These are phyloP conservation scores for Phylloporus sp. DNA, from an alignment of 768 basidiomycete genomes.

Conservation along the genomic window DNA sequence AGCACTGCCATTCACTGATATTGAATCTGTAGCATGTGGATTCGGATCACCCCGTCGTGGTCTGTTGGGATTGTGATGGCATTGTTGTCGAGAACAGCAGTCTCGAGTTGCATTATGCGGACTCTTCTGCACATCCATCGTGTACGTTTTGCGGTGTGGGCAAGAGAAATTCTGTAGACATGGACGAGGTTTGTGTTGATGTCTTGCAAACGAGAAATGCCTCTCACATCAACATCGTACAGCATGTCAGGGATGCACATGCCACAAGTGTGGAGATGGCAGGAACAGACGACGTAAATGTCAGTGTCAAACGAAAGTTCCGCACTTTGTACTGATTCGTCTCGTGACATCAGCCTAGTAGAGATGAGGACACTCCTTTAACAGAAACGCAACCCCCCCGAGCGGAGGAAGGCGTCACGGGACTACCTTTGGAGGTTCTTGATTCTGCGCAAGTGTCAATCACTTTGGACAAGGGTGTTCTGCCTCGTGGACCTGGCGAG, in stretches of 20 bases:
- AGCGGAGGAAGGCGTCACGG: not conserved
- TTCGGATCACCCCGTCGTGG: conserved; percentile 19
- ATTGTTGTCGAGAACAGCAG: conserved; percentile 16
- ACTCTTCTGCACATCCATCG: conserved; percentile 19
- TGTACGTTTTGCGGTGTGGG: conserved; percentile 19
- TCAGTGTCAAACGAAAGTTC: not conserved
- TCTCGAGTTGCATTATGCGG: conserved; percentile 22
- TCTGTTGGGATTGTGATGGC: conserved; percentile 30
- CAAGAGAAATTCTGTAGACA: conserved; percentile 8
- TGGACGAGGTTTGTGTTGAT: conserved; percentile 20
- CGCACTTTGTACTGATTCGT: conserved; percentile 3
- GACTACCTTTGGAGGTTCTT: not conserved
- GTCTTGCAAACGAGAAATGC: not conserved
- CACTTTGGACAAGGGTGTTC: not conserved
- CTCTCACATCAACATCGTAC: conserved; percentile 5
- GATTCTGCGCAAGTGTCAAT: not conserved
- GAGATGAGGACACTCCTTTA: not conserved
- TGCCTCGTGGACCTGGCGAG: not conserved
- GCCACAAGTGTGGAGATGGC: conserved; percentile 1
- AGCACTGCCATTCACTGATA: not conserved
- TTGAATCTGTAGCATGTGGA: conserved; percentile 18
- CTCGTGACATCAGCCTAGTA: conserved; percentile 2
- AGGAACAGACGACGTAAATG: not conserved
- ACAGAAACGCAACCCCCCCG: not conserved
- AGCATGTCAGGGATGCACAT: conserved; percentile 22